Conservation (phyloP, 148 eudicot genomes). For the Linanthus parryae region DNA sequence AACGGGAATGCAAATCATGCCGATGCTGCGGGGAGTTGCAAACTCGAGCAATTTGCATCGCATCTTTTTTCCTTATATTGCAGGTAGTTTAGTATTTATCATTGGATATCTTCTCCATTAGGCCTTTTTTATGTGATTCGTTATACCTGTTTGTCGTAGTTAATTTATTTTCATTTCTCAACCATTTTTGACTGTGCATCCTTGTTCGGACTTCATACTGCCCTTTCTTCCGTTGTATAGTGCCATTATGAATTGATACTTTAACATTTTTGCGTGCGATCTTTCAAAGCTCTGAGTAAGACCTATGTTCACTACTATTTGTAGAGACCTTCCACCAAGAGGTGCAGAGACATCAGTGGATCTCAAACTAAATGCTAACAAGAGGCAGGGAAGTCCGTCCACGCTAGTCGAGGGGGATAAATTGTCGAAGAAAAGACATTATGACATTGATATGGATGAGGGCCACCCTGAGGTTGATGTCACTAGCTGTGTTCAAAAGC, state of each 20-base stretch:
- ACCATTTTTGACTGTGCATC: no score
- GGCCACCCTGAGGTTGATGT: slow-evolving; percentile 18
- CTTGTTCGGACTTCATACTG: no score
- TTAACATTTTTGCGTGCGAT: no score
- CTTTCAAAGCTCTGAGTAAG: slow-evolving; percentile 1
- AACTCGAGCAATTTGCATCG: slow-evolving; percentile 55
- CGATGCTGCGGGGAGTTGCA: slow-evolving; percentile 21
- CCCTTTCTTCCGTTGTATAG: no score
- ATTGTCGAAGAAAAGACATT: slow-evolving; percentile 49
- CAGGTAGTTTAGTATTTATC: slow-evolving; percentile 33
- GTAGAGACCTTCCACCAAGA: slow-evolving; percentile 40
- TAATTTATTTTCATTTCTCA: no score
- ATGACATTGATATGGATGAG: slow-evolving; percentile 20
- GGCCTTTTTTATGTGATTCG: not conserved
- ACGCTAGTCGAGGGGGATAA: slow-evolving; percentile 37
- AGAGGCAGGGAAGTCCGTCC: slow-evolving; percentile 62
- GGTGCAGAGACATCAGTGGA: slow-evolving; percentile 26
- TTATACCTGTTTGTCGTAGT: not conserved
- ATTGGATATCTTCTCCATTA: no score
- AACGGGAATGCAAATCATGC: slow-evolving; percentile 16
- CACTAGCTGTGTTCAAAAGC: slow-evolving; percentile 19
- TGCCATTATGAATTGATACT: no score
- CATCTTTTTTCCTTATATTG: slow-evolving; percentile 62
- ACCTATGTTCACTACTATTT: slow-evolving; percentile 3
- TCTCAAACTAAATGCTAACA: slow-evolving; percentile 26